These are phyloP conservation scores for Calonectria fujianensis DNA, from an alignment of 2,329 filamentous ascomycete genomes.

Conservation along the genomic window DNA sequence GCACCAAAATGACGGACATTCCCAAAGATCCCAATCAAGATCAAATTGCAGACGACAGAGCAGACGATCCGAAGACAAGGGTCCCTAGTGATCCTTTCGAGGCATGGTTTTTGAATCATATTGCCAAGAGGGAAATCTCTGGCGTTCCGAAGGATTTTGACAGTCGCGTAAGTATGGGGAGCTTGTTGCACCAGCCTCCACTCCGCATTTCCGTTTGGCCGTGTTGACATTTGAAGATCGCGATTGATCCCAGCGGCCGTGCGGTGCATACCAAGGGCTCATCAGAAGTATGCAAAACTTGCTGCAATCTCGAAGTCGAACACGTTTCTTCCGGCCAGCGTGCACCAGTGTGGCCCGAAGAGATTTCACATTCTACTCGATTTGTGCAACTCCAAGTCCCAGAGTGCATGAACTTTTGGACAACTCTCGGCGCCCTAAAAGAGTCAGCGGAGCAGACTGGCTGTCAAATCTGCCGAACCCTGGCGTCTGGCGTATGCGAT, in stretches of 20 bases:
- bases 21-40: background rate
- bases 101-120: background rate
- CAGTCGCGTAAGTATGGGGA: background rate
- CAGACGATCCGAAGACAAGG: too few relatives aligned
- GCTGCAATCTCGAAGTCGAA: background rate
- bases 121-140: background rate
- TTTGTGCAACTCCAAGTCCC: background rate
- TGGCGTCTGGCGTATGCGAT: background rate
- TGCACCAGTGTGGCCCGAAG: conserved; percentile 2
- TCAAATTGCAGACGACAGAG: background rate
- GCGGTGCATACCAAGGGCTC: conserved; percentile 3
- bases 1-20: background rate
- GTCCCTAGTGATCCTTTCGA: background rate
- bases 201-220: background rate
- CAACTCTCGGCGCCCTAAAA: conserved; percentile 1
- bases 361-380: background rate
- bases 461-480: conserved; percentile 10
- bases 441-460: background rate
- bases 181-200: background rate
- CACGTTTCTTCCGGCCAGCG: conserved; percentile 1
- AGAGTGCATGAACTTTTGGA: conserved; percentile 2
- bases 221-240: background rate
- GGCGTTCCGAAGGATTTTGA: background rate
- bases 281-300: conserved; percentile 5
- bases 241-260: background rate